Evolutionary conservation across 2,329 filamentous ascomycete genomes (phyloP), one percentile per base, ranked within the genome.

Genomic region (Pyricularia pennisetigena): DNA sequence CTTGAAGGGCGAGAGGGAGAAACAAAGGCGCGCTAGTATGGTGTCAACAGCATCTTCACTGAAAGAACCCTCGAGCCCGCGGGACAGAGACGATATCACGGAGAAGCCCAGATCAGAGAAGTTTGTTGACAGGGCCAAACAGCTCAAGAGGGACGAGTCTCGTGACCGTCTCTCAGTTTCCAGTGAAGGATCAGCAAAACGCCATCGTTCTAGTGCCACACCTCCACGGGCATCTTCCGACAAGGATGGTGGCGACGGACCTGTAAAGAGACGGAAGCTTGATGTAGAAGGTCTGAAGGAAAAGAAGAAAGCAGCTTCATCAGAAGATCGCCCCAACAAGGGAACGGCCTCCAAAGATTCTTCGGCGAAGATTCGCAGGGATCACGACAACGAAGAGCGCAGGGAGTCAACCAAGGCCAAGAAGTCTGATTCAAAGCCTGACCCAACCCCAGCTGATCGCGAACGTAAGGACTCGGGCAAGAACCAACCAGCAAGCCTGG

Each of bases 71-170:
- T 78, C 82, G 4, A 87, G 86, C 67, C 85, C 82, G 1, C 79
- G 78, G n/a, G 85, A 86, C 29, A 81, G 79, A 67, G 85, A 88
- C 6, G 85, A 87, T 7, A 68, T 74, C 6, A 66, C 75, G 9
- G 85, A 87, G 23, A 85, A 84, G 73, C 71, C 78, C 24, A 81
- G 82, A 68, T 80, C 81, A 1, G 85, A 88, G 70, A 87, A 83
- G 69, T 84, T 86, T 68, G 84, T 86, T 68, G 86, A 88, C 70
- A 81, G 85, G 67, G 84, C 86, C 26, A 87, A 88, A 72, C 83
- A 85, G 23, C 75, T 88, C 14, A 89, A 87, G 74, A 81, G 86
- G 69, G 86, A 89, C 70, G 85, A 87, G 70, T 86, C 86, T 3
- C 82, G 82, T 67, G 87, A 89, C 69, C 79, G 82, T 32, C 75